Evolutionary conservation across 2,329 filamentous ascomycete genomes (phyloP), one percentile per base, ranked within the genome.

Genomic region (Endoconidiophora polonica): DNA sequence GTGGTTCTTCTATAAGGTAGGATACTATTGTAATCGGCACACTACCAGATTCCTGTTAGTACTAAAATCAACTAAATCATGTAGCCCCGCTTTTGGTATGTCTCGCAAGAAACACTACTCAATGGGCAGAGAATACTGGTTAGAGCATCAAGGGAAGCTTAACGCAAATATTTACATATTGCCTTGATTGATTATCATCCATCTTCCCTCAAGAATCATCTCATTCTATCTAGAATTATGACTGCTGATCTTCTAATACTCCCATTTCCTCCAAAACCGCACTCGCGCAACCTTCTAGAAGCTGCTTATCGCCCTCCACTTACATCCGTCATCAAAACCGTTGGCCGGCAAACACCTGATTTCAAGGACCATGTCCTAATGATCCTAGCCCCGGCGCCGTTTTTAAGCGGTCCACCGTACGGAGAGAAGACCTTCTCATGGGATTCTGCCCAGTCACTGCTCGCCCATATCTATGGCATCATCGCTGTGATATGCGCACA

Each of bases 381-480:
- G 57, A 57, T 74, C 62, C 83, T 78, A 2, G 62, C 93, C 37
- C 72, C 74, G 2, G 74, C 74, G 44, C 76, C 80, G 2, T 68
- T 81, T 47, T 69, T 87, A 10, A 65, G 16, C 70, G 44, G 71
- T 74, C 18, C 65, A 65, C 29, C 66, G 68, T 22, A 53, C 65
- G 26, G 68, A 73, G 43, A 71, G 54, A 39, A 74, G 57, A 68
- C 72, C 22, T 66, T 75, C 43, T 67, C 75, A 16, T 94, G 87
- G 73, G 60, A 70, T 33, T 65, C 72, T n/a, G 74, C 79, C 0
- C 86, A 94, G 63, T 70, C 73, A n/a, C 69, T 90, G 4, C 66
- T 95, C 20, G 83, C 83, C 2, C 75, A 76, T 23, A 61, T 93
- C 22, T 96, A 96, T 69, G 79, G 79, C 58, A 72, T 95, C 46